Percentiles rank a stretch among this genome's conserved stretches.
Evolutionary conservation across 805 yeast species (phyloP).

Genomic region (Saturnispora gosingensis): DNA sequence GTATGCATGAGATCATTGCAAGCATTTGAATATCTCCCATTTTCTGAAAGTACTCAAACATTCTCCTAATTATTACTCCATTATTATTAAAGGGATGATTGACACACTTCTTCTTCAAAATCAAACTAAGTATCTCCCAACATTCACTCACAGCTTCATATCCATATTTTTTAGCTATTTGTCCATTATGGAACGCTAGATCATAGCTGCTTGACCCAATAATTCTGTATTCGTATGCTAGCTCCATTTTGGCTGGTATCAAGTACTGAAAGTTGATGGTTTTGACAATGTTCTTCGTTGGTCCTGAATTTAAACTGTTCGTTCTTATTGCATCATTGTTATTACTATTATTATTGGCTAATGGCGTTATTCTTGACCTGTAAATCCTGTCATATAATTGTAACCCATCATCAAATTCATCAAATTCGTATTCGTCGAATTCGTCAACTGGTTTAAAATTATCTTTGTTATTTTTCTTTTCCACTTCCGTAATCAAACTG

Average conservation of each 20-base stretch:
- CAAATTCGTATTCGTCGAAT: constrained; percentile 22
- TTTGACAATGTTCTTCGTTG: constrained; percentile 45
- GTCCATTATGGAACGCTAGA: constrained; percentile 42
- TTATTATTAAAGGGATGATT: constrained; percentile 56
- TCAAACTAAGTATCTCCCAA: constrained; percentile 48
- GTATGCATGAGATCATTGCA: constrained; percentile 55
- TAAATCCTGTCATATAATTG: constrained; percentile 46
- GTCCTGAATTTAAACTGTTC: constrained; percentile 5
- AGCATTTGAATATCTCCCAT: constrained; percentile 75
- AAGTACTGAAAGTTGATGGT: constrained; percentile 58
- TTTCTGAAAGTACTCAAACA: constrained; percentile 55
- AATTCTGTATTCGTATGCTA: constrained; percentile 59
- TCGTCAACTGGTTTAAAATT: constrained; percentile 22
- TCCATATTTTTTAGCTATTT: constrained; percentile 57
- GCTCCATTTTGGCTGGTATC: constrained; percentile 64
- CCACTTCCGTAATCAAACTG: constrained; percentile 28
- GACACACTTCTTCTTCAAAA: not conserved
- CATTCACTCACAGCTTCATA: constrained; percentile 56
- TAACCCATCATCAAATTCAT: constrained; percentile 27
- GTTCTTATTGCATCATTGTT: not conserved
- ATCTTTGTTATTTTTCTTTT: constrained; percentile 23
- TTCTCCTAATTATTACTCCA: constrained; percentile 33
- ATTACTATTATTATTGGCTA: constrained; percentile 29
- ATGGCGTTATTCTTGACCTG: constrained; percentile 45
- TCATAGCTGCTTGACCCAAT: constrained; percentile 47